Conservation (phyloP, 78 protist genomes). For the Emiliania huxleyi region DNA sequence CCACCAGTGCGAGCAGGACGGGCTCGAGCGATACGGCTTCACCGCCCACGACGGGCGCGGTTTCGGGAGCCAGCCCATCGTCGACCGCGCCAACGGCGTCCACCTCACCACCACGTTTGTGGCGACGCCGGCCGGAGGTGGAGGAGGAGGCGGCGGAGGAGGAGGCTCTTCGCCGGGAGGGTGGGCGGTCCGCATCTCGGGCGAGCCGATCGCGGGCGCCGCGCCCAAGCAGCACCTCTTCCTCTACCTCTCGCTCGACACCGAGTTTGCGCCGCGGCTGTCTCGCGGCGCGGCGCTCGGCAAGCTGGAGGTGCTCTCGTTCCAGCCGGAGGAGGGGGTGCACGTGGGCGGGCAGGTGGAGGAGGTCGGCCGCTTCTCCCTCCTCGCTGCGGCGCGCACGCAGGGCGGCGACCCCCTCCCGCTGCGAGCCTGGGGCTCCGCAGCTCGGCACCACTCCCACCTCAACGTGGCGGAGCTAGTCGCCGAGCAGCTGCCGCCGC, state of each 20-base stretch:
- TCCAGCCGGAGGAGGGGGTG: neutral
- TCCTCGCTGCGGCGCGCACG: neutral
- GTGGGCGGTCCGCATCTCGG: neutral
- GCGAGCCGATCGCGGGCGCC: neutral
- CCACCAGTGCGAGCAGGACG: constrained; percentile 30
- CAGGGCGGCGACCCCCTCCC: neutral
- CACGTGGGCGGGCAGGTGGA: neutral
- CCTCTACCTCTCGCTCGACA: neutral
- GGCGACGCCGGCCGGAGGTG: neutral
- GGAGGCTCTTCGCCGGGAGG: too few relatives aligned
- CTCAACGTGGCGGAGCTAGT: neutral
- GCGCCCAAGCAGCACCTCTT: neutral
- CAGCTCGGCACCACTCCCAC: neutral
- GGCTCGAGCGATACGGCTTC: constrained; percentile 1
- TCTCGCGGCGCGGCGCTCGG: too few relatives aligned
- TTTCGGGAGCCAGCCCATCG: neutral
- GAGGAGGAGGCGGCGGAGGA: too few relatives aligned
- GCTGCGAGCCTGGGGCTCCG: neutral
- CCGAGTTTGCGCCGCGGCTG: neutral
- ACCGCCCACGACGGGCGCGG: constrained; percentile 27
- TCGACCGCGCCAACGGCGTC: neutral
- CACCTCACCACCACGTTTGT: neutral
- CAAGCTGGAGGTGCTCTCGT: too few relatives aligned
- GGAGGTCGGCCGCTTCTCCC: neutral
- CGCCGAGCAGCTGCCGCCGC: neutral